These are phyloP conservation scores for Pseudogymnoascus sp. DNA, from an alignment of 2,329 filamentous ascomycete genomes.

Conservation along the genomic window DNA sequence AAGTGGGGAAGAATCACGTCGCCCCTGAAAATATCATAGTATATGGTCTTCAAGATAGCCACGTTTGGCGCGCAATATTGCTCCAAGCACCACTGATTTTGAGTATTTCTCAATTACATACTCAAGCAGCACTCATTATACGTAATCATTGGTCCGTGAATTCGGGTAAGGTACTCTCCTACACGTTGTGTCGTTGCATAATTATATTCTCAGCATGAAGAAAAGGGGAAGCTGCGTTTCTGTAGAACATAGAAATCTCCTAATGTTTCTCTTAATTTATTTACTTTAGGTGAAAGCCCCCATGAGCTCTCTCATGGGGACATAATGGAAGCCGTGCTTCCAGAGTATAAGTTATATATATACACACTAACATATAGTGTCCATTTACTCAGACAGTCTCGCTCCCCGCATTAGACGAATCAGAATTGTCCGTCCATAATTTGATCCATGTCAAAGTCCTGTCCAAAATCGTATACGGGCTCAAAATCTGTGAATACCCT, in stretches of 20 bases:
- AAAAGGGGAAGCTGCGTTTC: not conserved
- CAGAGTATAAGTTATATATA: not conserved
- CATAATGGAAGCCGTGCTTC: not conserved
- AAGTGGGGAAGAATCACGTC: not conserved
- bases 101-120: not conserved
- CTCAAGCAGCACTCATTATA: not conserved
- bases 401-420: not conserved
- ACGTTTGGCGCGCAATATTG: not conserved
- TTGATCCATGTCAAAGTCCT: constrained; percentile 12
- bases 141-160: not conserved
- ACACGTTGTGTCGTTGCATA: not conserved
- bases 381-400: too few species aligned
- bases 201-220: not conserved
- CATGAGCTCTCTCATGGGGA: not conserved
- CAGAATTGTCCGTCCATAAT: not conserved
- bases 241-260: not conserved
- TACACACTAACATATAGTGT: too few species aligned
- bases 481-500: constrained; percentile 13
- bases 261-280: not conserved
- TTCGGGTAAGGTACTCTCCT: not conserved
- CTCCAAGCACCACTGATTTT: not conserved
- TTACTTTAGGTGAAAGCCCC: not conserved
- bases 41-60: not conserved
- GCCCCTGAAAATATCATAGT: not conserved
- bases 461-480: constrained; percentile 8